A percentile compares a stretch with the other conserved stretches of the same genome.
Evolutionary conservation across 345 rosid species (phyloP).

Genomic region (Excoecaria cochinchinensis): DNA sequence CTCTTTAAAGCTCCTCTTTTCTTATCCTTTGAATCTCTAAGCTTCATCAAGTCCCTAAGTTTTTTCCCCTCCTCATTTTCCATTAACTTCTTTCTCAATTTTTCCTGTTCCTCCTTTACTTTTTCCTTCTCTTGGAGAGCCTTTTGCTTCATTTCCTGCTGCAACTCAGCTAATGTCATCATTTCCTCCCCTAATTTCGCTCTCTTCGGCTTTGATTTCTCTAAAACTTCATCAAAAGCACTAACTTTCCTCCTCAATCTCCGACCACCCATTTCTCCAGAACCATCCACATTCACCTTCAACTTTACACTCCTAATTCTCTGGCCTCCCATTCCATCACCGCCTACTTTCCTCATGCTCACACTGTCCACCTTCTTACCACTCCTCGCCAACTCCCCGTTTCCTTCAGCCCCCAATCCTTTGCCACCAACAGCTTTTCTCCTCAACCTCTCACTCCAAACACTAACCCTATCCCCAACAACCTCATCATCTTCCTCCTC

Average conservation of each 20-base stretch:
- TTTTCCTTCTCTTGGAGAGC: conserved; percentile 31
- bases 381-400: background rate
- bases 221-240: conserved; percentile 37
- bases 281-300: background rate
- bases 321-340: conserved; percentile 11
- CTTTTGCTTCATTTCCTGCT: conserved; percentile 45
- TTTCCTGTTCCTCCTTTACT: conserved; percentile 23
- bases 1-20: conserved; percentile 24
- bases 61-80: conserved; percentile 23
- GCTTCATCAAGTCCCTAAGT: conserved; percentile 12
- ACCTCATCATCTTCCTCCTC: conserved; percentile 22
- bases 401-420: background rate
- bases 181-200: conserved; percentile 45
- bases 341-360: conserved; percentile 28
- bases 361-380: conserved; percentile 15
- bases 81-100: background rate
- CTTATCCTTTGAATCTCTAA: conserved; percentile 24
- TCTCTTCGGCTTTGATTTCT: conserved; percentile 30
- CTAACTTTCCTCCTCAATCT: conserved; percentile 43
- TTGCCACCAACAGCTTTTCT: conserved; percentile 18
- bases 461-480: conserved; percentile 24
- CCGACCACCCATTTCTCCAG: conserved; percentile 36
- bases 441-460: conserved; percentile 33
- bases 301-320: background rate
- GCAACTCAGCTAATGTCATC: conserved; percentile 82